Base-by-base conservation (phyloP, 352 stramenopile species). In the Phytophthora macrochlamydospora region DNA sequence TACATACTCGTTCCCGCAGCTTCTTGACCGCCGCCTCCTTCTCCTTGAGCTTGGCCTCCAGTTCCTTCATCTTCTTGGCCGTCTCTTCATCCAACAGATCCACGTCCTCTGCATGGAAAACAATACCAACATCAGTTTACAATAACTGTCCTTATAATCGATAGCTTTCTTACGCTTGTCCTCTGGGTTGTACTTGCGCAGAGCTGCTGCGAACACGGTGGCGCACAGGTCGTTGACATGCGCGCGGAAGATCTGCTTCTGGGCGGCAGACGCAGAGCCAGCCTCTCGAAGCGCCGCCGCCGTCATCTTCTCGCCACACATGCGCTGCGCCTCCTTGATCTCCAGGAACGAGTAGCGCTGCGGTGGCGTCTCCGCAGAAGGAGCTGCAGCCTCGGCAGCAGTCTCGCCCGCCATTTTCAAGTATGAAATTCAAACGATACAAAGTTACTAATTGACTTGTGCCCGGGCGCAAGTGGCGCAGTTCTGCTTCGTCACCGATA, bases 151-250 rank as follows among this genome's bases (percentile, higher is more conserved):
- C 18, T 24, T 24, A 24, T 24, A 24, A 24, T 24, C 18, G 18
- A 24, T 24, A 59, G 53, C 50, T 48, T n/a, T 65, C 18, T 28
- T 13, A 91, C 84, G 73, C 77, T 90, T 87, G 30, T 69, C 76
- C 44, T 82, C 68, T 9, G 85, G 85, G 49, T 93, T 79, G 54
- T 93, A 92, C 62, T 92, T 88, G 48, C 83, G 71, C 57, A 91
- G 51, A 12, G 83, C 79, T 1, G 78, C 73, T 2, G 80, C 79
- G 57, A 93, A 93, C 2, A 93, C 68, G 40, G 83, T 91, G 44
- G 85, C 85, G 56, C 85, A 93, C 44, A 92, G 60, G 33, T 92
- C 85, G 35, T 75, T 89, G 56, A 92, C 83, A 53, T 93, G 85
- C 12, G 85, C 85, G 37, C 76, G 81, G 54, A 92, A 92, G 31